Percentiles rank a stretch among this genome's conserved stretches.
Evolutionary conservation across 2,329 filamentous ascomycete species (phyloP).

Genomic region (Verticillium alfalfae): DNA sequence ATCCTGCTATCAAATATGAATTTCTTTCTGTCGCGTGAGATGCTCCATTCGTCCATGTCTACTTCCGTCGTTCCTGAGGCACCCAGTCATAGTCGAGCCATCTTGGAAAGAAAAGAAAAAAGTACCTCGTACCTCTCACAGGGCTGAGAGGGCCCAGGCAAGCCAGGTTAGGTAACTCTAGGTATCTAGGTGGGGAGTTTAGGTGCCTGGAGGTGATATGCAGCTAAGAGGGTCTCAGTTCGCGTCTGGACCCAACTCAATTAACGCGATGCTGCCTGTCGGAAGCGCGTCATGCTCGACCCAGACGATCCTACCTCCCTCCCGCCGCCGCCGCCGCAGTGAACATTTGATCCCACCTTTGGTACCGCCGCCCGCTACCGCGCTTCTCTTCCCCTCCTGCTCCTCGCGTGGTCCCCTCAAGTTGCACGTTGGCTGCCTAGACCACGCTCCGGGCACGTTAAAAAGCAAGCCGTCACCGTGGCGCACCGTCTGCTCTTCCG

Average conservation of each 20-base stretch:
- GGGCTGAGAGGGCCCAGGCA: background rate
- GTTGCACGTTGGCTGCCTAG: background rate
- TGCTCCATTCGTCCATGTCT: no score
- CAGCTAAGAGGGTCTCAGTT: conserved; percentile 1
- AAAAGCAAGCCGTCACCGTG: conserved; percentile 1
- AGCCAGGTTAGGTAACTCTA: background rate
- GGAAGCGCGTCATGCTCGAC: conserved; percentile 26
- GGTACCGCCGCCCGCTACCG: background rate
- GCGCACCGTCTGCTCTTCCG: background rate
- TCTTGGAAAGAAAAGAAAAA: background rate
- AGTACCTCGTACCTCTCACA: background rate
- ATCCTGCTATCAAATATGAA: background rate
- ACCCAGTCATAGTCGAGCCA: background rate
- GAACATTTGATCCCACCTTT: no score
- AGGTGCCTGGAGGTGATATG: background rate
- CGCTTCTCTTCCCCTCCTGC: background rate
- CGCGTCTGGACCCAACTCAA: conserved; percentile 16
- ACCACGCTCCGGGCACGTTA: background rate
- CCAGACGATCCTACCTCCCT: conserved; percentile 9
- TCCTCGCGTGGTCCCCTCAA: background rate
- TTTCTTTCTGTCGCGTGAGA: background rate
- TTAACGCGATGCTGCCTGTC: conserved; percentile 35
- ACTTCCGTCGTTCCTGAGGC: background rate
- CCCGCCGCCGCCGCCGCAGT: conserved; percentile 4
- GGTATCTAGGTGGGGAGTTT: no score